Conservation (phyloP, 208 protist genomes). For the Crithidia expoeki region DNA sequence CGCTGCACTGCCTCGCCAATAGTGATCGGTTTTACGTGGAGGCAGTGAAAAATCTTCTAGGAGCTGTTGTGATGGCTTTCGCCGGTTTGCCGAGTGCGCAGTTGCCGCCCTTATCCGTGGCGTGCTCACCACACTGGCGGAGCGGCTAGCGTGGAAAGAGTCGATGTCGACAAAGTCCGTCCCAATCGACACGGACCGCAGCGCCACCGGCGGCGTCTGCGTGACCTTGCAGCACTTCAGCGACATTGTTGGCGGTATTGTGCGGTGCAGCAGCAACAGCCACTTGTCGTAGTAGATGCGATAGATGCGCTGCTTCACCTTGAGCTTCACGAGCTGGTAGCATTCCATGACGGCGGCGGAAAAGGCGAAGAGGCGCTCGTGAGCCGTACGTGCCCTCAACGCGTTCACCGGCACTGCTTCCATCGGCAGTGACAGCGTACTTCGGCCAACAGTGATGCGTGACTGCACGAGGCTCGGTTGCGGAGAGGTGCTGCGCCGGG, state of each 20-base stretch:
- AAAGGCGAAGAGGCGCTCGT: slow-evolving; percentile 21
- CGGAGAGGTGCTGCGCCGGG: not conserved
- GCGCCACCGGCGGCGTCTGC: not conserved
- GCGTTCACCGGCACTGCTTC: slow-evolving; percentile 19
- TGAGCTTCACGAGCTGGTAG: slow-evolving; percentile 52
- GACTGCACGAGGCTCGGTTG: not conserved
- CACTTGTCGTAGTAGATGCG: slow-evolving; percentile 62
- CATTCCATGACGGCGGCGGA: slow-evolving; percentile 36
- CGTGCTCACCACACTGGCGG: not conserved
- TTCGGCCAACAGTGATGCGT: not conserved
- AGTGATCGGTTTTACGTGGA: not conserved
- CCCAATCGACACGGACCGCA: not conserved
- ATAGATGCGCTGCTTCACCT: slow-evolving; percentile 37
- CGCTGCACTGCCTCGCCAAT: not conserved
- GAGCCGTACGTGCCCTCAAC: not conserved
- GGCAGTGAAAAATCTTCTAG: not conserved
- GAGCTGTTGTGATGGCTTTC: not conserved
- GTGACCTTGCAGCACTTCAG: not conserved
- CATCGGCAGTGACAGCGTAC: not conserved
- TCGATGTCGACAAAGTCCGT: slow-evolving; percentile 30
- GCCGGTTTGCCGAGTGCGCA: not conserved
- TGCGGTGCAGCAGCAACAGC: not conserved
- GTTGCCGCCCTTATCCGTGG: not conserved
- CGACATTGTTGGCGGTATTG: not conserved
- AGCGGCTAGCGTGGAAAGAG: slow-evolving; percentile 24